Evolutionary conservation across 345 rosid genomes (phyloP).

Genomic region (Eucalyptus polybractea): DNA sequence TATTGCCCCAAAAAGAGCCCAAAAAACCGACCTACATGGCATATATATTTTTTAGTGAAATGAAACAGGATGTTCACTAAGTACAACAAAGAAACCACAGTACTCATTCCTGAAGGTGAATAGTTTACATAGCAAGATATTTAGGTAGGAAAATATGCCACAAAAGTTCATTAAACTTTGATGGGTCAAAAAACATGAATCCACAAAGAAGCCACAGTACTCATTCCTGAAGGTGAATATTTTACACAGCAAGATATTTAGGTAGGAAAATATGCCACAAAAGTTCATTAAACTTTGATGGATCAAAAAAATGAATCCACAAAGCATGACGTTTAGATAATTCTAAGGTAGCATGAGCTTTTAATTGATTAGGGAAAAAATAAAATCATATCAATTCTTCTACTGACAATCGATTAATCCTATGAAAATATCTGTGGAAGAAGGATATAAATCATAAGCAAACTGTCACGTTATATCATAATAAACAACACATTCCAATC

Average conservation of each 20-base stretch:
- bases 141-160: background rate
- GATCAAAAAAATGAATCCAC: background rate
- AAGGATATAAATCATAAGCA: background rate
- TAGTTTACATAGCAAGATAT: background rate
- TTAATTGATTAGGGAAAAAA: background rate
- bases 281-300: background rate
- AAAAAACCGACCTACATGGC: slow-evolving; percentile 67
- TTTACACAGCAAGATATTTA: background rate
- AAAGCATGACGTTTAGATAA: background rate
- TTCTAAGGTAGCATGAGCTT: background rate
- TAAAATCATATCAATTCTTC: background rate
- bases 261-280: background rate
- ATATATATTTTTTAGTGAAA: background rate
- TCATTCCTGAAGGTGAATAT: background rate
- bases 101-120: background rate
- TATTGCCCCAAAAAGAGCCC: slow-evolving; percentile 94
- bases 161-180: background rate
- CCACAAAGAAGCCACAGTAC: background rate
- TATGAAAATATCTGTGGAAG: background rate
- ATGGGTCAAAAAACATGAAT: background rate
- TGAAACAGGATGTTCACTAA: background rate
- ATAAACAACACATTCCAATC: background rate
- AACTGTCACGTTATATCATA: background rate
- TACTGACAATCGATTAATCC: background rate
- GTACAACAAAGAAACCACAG: background rate